phyloP scores from a whole-genome alignment of 202 grass and related monocot species.

The Digitaria exilis region DNA sequence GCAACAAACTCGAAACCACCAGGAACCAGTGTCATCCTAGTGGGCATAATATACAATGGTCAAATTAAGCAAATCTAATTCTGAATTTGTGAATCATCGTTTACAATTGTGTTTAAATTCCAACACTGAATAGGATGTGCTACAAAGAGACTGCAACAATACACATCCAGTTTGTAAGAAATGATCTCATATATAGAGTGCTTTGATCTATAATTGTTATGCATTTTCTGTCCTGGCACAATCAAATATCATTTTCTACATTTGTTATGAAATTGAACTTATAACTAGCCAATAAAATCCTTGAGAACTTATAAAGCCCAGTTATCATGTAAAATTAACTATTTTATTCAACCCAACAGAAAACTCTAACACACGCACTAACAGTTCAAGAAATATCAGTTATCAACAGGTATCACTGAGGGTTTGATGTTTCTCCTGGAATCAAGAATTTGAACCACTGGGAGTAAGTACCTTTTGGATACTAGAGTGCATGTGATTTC shows the following conservation, averaged over 20 bases:
- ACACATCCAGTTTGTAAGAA: neutral
- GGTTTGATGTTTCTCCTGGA: neutral
- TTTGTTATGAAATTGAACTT: neutral
- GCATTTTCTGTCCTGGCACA: neutral
- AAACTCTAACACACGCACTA: neutral
- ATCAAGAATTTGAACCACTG: neutral
- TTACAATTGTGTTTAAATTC: neutral
- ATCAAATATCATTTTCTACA: neutral
- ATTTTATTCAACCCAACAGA: neutral
- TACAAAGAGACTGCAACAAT: neutral
- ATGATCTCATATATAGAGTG: neutral
- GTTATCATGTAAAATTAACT: neutral
- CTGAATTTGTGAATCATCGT: neutral
- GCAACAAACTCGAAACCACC: neutral
- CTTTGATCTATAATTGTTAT: neutral
- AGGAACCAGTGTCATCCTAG: neutral
- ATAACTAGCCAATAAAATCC: neutral
- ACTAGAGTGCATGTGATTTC: conserved; percentile 86
- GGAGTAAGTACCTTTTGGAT: conserved; percentile 76
- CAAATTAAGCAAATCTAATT: neutral
- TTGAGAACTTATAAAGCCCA: neutral
- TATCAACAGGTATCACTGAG: neutral
- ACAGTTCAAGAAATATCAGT: neutral
- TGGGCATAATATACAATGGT: neutral
- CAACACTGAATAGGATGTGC: neutral